These are phyloP conservation scores for Fusarium continuum DNA, from an alignment of 2,329 filamentous ascomycete genomes.

Conservation along the genomic window DNA sequence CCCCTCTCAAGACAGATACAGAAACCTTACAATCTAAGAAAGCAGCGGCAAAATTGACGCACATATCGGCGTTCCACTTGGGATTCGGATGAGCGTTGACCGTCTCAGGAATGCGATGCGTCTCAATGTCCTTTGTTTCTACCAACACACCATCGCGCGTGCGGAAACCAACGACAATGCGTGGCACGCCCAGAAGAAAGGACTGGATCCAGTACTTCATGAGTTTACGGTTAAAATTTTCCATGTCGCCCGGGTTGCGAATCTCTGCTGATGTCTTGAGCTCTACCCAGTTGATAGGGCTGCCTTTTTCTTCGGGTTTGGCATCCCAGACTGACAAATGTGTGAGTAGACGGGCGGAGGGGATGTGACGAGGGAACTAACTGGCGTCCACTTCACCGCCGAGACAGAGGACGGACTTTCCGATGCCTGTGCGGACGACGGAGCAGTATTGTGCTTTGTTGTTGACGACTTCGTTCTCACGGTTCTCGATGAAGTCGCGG, in stretches of 20 bases:
- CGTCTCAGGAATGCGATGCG: constrained; percentile 77
- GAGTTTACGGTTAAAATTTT: constrained; percentile 87
- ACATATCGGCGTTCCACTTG: constrained; percentile 91
- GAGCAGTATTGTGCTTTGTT: constrained; percentile 97
- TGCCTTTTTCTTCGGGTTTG: constrained; percentile 72
- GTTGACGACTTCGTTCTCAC: constrained; percentile 77
- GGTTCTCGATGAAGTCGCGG: constrained; percentile 80
- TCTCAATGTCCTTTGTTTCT: constrained; percentile 80
- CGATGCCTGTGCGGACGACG: constrained; percentile 87
- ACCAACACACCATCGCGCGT: constrained; percentile 75
- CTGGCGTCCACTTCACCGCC: constrained; percentile 94
- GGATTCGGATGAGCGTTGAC: constrained; percentile 72
- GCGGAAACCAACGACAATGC: constrained; percentile 90
- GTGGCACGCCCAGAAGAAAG: constrained; percentile 91
- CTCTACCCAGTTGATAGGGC: constrained; percentile 91
- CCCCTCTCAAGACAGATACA: background rate
- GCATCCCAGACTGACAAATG: constrained; percentile 76
- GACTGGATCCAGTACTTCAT: constrained; percentile 98
- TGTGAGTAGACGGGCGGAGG: background rate
- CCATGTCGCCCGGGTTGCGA: constrained; percentile 70
- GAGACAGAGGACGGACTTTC: constrained; percentile 76
- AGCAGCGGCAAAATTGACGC: constrained; percentile 85
- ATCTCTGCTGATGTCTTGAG: constrained; percentile 89
- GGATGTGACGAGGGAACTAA: constrained; percentile 50
- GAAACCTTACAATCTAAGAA: constrained; percentile 77